Evolutionary conservation across 2,329 filamentous ascomycete genomes (phyloP).

Genomic region (Elsinoe australis): DNA sequence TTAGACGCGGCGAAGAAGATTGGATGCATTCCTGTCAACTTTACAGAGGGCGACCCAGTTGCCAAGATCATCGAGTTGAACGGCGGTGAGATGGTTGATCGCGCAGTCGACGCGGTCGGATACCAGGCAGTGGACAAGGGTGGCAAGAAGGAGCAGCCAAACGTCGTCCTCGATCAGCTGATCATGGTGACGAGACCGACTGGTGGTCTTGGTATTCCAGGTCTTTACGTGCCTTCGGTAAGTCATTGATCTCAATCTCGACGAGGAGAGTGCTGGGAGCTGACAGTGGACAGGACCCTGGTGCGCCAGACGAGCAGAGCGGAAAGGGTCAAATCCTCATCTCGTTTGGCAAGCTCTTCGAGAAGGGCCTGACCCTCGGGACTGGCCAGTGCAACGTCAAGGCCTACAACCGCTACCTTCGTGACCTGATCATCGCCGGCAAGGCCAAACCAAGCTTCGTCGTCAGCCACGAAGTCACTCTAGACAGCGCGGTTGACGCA

Average conservation of each 20-base stretch:
- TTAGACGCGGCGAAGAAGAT: conserved; percentile 54
- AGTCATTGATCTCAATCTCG: conserved; percentile 16
- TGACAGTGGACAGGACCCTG: conserved; percentile 51
- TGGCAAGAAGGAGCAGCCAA: conserved; percentile 53
- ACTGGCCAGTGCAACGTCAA: conserved; percentile 63
- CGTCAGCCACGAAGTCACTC: conserved; percentile 55
- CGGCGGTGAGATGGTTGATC: conserved; percentile 51
- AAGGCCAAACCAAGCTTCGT: conserved; percentile 60
- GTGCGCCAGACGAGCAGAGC: conserved; percentile 53
- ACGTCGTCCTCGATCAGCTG: conserved; percentile 56
- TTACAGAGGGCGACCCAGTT: conserved; percentile 52
- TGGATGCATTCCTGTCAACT: conserved; percentile 54
- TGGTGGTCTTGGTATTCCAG: conserved; percentile 55
- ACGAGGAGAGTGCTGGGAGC: conserved; percentile 31
- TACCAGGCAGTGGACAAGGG: conserved; percentile 54
- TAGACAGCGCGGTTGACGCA: conserved; percentile 50
- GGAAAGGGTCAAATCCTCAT: conserved; percentile 58
- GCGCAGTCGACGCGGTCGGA: conserved; percentile 58
- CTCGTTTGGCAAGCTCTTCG: conserved; percentile 60
- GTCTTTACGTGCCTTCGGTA: conserved; percentile 38
- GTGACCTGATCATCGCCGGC: conserved; percentile 58
- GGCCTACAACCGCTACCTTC: conserved; percentile 57
- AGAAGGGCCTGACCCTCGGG: conserved; percentile 56
- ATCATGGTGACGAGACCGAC: conserved; percentile 55
- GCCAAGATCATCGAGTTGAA: conserved; percentile 54